Base-by-base conservation (phyloP, 2,329 filamentous ascomycete genomes). In the Phoma sp. region DNA sequence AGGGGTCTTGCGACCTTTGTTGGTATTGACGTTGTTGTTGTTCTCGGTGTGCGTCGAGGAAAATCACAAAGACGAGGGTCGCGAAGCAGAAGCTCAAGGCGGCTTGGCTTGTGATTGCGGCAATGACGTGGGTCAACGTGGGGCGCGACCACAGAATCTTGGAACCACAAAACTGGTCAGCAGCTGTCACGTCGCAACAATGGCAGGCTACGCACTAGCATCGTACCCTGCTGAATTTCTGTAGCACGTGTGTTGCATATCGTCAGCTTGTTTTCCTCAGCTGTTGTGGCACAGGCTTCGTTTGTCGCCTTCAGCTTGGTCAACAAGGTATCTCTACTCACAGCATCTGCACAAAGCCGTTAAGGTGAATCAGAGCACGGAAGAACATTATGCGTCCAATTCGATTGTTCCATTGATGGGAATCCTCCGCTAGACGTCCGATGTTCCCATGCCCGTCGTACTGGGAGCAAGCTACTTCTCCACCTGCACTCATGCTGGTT, bases 111-210 rank as follows among this genome's bases (percentile, higher is more conserved):
- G 63, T 62, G 61, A 68, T 64, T 57, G 58, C 49, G 51, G 49
- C 44, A 58, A 73, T 73, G 72, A 74, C 71, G 72, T 71, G 55
- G 56, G 58, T 40, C 62, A 57, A 35, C 47, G 33, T 21, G 49
- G 48, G 54, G 45, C 53, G 43, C 38, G 36, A 48, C 27, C 39
- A 33, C 43, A 39, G 29, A 57, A 57, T 25, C 48, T 43, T 53
- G 49, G 49, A 49, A 56, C 22, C 13, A 44, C 48, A 31, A 24
- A 37, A 29, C 7, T 22, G 25, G 39, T 32, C 41, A 25, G 24
- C 44, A 56, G 38, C 32, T 24, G 37, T 46, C 46, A 29, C 38
- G 21, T 33, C 31, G 12, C 29, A 22, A n/a, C 39, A 43, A 17
- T 25, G 17, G n/a, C 31, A 43, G 25, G 27, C 32, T 38, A 36